Evolutionary conservation across 1,284 basidiomycete species (phyloP).

Genomic region (Ustilago vetiveriae): DNA sequence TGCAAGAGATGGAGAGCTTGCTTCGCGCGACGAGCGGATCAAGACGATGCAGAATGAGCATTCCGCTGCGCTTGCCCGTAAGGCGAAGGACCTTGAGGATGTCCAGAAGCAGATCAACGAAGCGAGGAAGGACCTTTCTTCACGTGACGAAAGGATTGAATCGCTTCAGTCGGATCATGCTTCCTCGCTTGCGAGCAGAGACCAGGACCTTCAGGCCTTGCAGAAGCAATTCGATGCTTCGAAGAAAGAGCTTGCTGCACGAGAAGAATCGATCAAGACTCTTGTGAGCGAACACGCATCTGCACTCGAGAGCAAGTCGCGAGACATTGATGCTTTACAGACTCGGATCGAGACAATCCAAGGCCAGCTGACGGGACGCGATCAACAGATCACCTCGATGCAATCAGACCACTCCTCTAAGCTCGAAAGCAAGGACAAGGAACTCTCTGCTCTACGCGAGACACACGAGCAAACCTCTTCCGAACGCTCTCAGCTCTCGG

Average conservation of each 20-base stretch:
- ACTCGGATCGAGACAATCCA: neutral
- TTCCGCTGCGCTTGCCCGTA: constrained; percentile 1
- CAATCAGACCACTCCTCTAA: constrained; percentile 11
- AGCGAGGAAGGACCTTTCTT: neutral
- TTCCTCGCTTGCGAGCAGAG: constrained; percentile 10
- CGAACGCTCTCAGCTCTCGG: constrained; percentile 15
- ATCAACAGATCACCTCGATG: constrained; percentile 10
- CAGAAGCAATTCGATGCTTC: neutral
- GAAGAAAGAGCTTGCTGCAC: neutral
- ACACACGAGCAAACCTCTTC: constrained; percentile 13
- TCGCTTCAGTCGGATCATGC: constrained; percentile 10
- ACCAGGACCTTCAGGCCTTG: constrained; percentile 11
- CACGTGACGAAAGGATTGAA: constrained; percentile 10
- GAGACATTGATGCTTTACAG: neutral
- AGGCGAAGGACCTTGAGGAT: neutral
- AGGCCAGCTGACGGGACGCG: neutral
- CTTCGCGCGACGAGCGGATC: constrained; percentile 20
- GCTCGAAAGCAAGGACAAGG: neutral
- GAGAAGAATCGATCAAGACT: constrained; percentile 1
- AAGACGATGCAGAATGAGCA: constrained; percentile 4
- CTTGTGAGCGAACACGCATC: neutral
- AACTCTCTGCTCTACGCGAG: neutral
- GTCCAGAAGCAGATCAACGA: neutral
- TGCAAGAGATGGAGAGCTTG: neutral
- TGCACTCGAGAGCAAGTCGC: constrained; percentile 1